phyloP scores from a whole-genome alignment of 345 rosid genomes.

The Hibiscus trionum region DNA sequence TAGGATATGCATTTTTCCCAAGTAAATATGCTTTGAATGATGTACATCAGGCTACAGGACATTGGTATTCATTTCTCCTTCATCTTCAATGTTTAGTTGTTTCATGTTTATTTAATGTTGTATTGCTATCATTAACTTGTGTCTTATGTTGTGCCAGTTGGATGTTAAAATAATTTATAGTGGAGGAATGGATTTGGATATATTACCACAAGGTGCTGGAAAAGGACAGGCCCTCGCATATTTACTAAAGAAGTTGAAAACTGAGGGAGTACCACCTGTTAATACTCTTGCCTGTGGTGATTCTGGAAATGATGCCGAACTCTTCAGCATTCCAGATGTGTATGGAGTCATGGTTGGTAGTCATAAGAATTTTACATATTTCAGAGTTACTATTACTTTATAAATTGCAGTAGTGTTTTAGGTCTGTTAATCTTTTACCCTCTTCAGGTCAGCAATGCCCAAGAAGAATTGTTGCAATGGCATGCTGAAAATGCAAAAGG shows the following conservation, averaged over 20 bases:
- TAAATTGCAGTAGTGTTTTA: background rate
- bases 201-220: slow-evolving; percentile 93
- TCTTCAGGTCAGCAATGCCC: slow-evolving; percentile 87
- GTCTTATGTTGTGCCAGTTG: slow-evolving; percentile 39
- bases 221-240: slow-evolving; percentile 98
- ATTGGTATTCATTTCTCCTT: slow-evolving; percentile 1
- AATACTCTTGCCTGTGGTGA: slow-evolving; percentile 95
- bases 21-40: slow-evolving; percentile 4
- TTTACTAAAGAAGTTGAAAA: slow-evolving; percentile 61
- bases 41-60: background rate
- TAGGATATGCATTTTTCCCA: background rate
- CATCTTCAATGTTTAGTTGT: background rate
- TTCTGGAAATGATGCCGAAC: slow-evolving; percentile 97
- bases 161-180: slow-evolving; percentile 88
- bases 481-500: slow-evolving; percentile 72
- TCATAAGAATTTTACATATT: background rate
- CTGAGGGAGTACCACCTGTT: slow-evolving; percentile 55
- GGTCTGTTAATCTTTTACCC: background rate
- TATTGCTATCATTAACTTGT: background rate
- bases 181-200: slow-evolving; percentile 93
- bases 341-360: slow-evolving; percentile 84
- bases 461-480: slow-evolving; percentile 95
- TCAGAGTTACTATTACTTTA: background rate
- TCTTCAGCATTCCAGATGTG: slow-evolving; percentile 82
- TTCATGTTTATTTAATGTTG: background rate